Base-by-base conservation (phyloP, 1,284 basidiomycete species). In the Boletus smithii region DNA sequence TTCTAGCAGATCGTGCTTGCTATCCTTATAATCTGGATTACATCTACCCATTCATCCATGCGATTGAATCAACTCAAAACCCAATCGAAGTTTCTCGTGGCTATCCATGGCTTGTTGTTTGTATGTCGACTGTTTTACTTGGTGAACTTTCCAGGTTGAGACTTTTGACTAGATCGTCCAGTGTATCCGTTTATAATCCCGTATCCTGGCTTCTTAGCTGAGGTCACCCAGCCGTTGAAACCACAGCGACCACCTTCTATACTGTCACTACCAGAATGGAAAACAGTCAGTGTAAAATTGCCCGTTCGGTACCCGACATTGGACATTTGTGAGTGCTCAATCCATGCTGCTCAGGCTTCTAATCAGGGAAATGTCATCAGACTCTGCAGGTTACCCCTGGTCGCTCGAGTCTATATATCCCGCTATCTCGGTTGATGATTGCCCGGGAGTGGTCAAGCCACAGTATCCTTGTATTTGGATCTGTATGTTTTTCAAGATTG, bases 371-470 rank as follows among this genome's bases (percentile, higher is more conserved):
- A 44, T 24, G 2, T 23, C 8, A 37, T 26, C 23, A 66, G 60
- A 65, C 22, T 35, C 60, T 9, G 48, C 53, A 16, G 40, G 49
- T 29, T 67, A 69, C 37, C 67, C 64, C 3, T 42, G 46, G 54
- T 66, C 53, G 37, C 63, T 68, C 20, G 46, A 53, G 17, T 51
- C 33, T 27, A 50, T 69, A 42, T 69, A 66, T 46, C 61, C 60
- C 2, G 23, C 51, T 11, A 10, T 48, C 26, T 48, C 36, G 8
- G 18, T 51, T 8, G 44, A 51, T 5, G 39, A 52, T 42, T 8
- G 1, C 39, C 27, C 23, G 7, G 44, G 14, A 29, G 37, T 22
- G 31, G 7, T 33, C 24, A 30, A 40, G 36, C 23, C 55, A n/a
- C 32, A 22, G 11, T 60, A 62, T 42, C 61, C 59, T n/a, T 48